These are phyloP conservation scores for Arthrobotrys sphaeroides DNA, from an alignment of 2,329 filamentous ascomycete species.

Conservation along the genomic window DNA sequence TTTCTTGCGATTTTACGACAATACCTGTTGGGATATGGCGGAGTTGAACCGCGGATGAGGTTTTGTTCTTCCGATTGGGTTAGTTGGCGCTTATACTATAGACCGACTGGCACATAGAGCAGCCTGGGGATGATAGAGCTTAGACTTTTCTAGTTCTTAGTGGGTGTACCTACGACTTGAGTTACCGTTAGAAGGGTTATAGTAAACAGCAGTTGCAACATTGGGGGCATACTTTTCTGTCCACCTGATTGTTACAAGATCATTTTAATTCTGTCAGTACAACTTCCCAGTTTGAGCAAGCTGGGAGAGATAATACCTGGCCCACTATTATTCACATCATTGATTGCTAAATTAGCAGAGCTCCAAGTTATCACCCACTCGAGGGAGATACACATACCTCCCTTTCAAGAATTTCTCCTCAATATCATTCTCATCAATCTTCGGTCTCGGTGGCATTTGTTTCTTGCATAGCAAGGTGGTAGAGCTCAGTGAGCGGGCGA, in stretches of 20 bases:
- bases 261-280: not conserved
- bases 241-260: slow-evolving; percentile 17
- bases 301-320: slow-evolving; percentile 12
- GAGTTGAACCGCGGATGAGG: slow-evolving; percentile 90
- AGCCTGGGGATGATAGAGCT: not conserved
- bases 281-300: not conserved
- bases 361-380: not conserved
- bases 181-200: not conserved
- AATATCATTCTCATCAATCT: slow-evolving; percentile 79
- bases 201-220: not conserved
- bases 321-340: not conserved
- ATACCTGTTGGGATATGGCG: slow-evolving; percentile 89
- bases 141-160: slow-evolving; percentile 58
- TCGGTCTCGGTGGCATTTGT: slow-evolving; percentile 78
- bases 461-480: slow-evolving; percentile 62
- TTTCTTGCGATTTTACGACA: slow-evolving; percentile 93
- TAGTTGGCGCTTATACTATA: not conserved
- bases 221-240: slow-evolving; percentile 34
- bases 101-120: not conserved
- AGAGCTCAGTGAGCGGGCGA: slow-evolving; percentile 30
- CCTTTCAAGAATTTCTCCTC: slow-evolving; percentile 89
- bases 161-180: slow-evolving; percentile 17
- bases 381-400: slow-evolving; percentile 51
- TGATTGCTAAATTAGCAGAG: slow-evolving; percentile 61
- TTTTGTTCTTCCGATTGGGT: slow-evolving; percentile 77